Conservation (phyloP, 176 grass and related monocot genomes). For the Miscanthus lutarioriparius region DNA sequence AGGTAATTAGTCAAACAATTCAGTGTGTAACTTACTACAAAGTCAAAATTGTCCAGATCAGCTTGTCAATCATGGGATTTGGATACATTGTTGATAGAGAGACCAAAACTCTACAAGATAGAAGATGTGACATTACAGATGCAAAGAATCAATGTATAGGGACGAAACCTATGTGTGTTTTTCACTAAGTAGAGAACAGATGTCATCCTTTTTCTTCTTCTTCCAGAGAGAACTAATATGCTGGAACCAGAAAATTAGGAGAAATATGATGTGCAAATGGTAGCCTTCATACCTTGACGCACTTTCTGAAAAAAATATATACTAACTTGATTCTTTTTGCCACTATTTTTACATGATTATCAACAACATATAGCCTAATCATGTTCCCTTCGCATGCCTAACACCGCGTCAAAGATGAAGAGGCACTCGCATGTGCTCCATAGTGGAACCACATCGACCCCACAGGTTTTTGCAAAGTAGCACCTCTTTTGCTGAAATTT, state of each 20-base stretch:
- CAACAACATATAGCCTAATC: neutral
- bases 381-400: neutral
- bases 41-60: conserved; percentile 2
- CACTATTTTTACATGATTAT: neutral
- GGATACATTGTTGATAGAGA: neutral
- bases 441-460: neutral
- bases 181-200: neutral
- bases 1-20: neutral
- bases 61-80: conserved; percentile 5
- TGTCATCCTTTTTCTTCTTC: neutral
- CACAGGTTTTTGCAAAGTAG: neutral
- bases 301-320: neutral
- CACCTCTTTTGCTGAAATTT: neutral
- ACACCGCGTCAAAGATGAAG: neutral
- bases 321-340: neutral
- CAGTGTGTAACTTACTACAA: neutral
- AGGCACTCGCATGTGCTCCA: neutral
- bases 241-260: conserved; percentile 9
- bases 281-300: neutral
- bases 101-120: conserved; percentile 2
- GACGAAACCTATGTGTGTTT: neutral
- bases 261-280: neutral
- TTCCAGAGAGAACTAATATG: conserved; percentile 4
- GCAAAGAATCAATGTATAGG: conserved; percentile 3
- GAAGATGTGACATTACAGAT: conserved; percentile 25